Base-by-base conservation (phyloP, 2,329 filamentous ascomycete genomes). In the Verticillium tricorpus region DNA sequence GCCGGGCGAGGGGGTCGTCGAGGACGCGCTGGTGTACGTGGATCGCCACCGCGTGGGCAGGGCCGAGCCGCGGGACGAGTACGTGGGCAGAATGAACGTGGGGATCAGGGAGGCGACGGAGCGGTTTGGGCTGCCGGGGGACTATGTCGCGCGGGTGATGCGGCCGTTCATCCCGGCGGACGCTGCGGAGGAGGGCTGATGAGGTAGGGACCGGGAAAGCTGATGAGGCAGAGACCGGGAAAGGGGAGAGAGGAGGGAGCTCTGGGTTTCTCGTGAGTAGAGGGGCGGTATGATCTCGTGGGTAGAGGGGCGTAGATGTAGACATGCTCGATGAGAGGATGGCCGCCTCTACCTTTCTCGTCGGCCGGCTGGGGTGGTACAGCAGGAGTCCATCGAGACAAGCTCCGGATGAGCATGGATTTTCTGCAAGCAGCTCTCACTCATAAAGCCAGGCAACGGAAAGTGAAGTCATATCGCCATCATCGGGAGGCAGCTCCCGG, bases 41-140 rank as follows among this genome's bases (percentile, higher is more conserved):
- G 83, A 89, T 67, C 73, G 74, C 54, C 63, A 77, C 55, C 66
- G 78, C 25, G 70, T 73, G 0, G 66, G 61, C 22, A 76, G 77
- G 28, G 75, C 73, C n/a, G 62, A 54, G 54, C 82, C 85, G 2
- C 74, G 74, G 67, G 67, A 77, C 2, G 88, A 90, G 75, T 90
- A 90, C 68, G 73, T 90, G 8, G 77, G 73, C 54, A 73, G 87
- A 32, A 89, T 91, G 84, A 88, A 89, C 70, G 73, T 72, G 65
- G 88, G 85, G 1, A 85, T 90, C 32, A 66, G 74, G 35, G 87
- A 91, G 74, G 87, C 85, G 31, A 64, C 84, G 17, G 69, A 68
- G 63, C 74, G 79, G 65, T 79, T 77, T 73, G 85, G 84, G 0
- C 71, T 90, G 69, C 84, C 86, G 35, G 64, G 71, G 67, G 68